Evolutionary conservation across 495 filamentous ascomycete species (phyloP).

Genomic region (Chaetomium cochliodes): DNA sequence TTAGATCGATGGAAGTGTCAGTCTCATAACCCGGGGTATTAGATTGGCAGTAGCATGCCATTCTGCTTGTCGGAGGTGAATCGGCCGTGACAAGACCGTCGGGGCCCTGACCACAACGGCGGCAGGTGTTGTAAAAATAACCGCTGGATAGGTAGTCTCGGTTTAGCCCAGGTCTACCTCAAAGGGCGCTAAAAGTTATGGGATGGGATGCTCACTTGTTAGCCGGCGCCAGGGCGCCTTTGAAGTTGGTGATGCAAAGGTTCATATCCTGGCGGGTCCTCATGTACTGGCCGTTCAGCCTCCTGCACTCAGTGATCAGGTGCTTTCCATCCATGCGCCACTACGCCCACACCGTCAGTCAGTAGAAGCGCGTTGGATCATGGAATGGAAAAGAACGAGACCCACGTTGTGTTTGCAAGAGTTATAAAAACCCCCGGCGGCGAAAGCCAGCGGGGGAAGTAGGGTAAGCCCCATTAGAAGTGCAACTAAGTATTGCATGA

Average conservation of each 20-base stretch:
- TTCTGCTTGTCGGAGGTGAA: too few relatives aligned
- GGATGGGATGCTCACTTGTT: not conserved
- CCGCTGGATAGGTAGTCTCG: too few relatives aligned
- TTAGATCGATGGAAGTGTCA: too few relatives aligned
- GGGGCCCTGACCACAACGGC: too few relatives aligned
- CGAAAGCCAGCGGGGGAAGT: not conserved
- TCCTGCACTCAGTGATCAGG: not conserved
- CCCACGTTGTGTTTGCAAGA: not conserved
- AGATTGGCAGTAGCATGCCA: too few relatives aligned
- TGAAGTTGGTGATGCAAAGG: not conserved
- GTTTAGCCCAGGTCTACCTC: not conserved
- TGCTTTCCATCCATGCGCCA: not conserved
- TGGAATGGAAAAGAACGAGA: not conserved
- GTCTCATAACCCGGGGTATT: too few relatives aligned
- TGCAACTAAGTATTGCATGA: not conserved
- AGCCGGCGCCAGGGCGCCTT: not conserved
- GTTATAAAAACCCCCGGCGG: not conserved
- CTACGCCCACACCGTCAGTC: not conserved
- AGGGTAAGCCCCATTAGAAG: not conserved
- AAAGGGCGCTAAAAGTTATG: too few relatives aligned
- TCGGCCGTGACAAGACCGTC: too few relatives aligned
- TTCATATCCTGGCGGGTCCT: slow-evolving; percentile 1
- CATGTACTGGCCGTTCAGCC: not conserved
- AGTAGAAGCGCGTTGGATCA: not conserved
- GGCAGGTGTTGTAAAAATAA: too few relatives aligned